Evolutionary conservation across 2,329 filamentous ascomycete species (phyloP).

Genomic region (Penicillium sp.): DNA sequence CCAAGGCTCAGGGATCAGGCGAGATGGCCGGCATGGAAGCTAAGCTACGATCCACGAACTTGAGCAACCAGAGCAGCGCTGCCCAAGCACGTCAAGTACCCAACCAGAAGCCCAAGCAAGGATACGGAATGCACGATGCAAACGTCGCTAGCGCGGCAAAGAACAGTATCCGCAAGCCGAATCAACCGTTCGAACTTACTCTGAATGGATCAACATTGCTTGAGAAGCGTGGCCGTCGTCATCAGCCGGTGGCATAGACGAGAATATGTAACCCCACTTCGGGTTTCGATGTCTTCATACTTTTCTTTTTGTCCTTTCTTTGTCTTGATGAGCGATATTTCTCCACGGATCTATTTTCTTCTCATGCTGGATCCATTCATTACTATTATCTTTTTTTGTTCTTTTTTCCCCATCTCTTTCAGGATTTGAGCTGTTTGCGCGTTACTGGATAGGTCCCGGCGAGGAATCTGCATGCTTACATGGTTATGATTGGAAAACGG

Average conservation of each 20-base stretch:
- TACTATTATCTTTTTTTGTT: neutral
- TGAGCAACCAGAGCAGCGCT: conserved; percentile 63
- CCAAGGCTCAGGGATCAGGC: conserved; percentile 53
- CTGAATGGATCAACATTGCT: conserved; percentile 88
- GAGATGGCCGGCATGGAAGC: conserved; percentile 78
- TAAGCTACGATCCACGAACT: conserved; percentile 80
- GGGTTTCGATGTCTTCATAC: conserved; percentile 9
- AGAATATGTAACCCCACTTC: neutral
- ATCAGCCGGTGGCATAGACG: conserved; percentile 33
- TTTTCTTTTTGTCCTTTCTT: conserved; percentile 2
- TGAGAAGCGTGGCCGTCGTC: conserved; percentile 63
- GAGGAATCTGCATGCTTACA: conserved; percentile 9
- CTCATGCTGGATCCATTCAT: neutral
- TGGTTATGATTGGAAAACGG: conserved; percentile 12
- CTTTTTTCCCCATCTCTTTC: neutral
- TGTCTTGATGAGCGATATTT: conserved; percentile 16
- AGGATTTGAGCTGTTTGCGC: conserved; percentile 4
- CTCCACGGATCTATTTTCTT: conserved; percentile 9
- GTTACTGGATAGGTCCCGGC: conserved; percentile 7
- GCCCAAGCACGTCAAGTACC: conserved; percentile 62
- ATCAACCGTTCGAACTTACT: conserved; percentile 87
- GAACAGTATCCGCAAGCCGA: conserved; percentile 73
- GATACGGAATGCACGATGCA: conserved; percentile 88
- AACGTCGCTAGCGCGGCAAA: conserved; percentile 81
- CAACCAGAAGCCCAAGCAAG: conserved; percentile 54